phyloP scores from a whole-genome alignment of 1,284 basidiomycete species.

The Coniferiporia weirii region DNA sequence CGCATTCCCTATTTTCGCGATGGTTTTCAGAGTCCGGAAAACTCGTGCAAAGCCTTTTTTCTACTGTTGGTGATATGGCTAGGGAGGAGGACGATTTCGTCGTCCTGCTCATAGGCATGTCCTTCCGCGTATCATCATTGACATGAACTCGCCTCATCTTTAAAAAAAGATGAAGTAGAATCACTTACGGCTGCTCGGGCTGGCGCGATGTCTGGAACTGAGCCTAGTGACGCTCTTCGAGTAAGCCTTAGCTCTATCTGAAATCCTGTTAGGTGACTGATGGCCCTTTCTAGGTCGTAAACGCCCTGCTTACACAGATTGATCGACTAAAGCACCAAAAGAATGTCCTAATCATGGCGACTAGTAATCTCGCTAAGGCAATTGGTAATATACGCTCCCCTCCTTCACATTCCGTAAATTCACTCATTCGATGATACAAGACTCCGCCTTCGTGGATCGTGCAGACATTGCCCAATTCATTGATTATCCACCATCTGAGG shows the following conservation, averaged over 20 bases:
- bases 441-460: constrained; percentile 92
- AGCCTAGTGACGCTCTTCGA: constrained; percentile 92
- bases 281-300: constrained; percentile 71
- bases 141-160: not conserved
- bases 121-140: not conserved
- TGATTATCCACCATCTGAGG: constrained; percentile 83
- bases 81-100: constrained; percentile 91
- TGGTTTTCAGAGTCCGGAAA: constrained; percentile 99
- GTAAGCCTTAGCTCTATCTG: constrained; percentile 39
- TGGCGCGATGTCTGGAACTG: constrained; percentile 89
- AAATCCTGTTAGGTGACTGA: not conserved
- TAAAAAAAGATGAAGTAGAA: constrained; percentile 84
- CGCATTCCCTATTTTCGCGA: constrained; percentile 91
- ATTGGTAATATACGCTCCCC: constrained; percentile 59
- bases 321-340: constrained; percentile 92
- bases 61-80: constrained; percentile 80
- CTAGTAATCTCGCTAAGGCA: constrained; percentile 90
- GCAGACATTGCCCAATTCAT: constrained; percentile 97
- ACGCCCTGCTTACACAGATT: constrained; percentile 93
- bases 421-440: constrained; percentile 35
- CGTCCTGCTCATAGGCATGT: constrained; percentile 86
- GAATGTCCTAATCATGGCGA: constrained; percentile 95
- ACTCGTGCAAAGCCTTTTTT: constrained; percentile 92
- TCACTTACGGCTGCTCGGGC: constrained; percentile 90
- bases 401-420: not conserved